phyloP scores from a whole-genome alignment of 495 filamentous ascomycete genomes.

The Aspergillus homomorphus region DNA sequence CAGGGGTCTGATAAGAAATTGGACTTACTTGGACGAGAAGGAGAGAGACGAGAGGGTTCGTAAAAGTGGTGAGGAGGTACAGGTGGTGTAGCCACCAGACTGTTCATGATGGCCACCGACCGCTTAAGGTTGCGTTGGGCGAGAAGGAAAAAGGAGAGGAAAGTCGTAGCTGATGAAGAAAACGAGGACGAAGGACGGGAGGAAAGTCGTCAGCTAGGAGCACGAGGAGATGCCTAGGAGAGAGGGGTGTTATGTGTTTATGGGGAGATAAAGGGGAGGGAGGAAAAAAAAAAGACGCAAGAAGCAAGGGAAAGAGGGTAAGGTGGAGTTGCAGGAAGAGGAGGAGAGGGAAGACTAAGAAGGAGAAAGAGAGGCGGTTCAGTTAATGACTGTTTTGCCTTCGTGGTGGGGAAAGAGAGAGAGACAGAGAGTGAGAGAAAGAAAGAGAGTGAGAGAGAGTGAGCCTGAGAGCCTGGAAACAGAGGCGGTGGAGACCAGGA shows the following conservation, averaged over 20 bases:
- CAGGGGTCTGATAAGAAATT: not conserved
- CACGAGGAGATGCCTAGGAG: slow-evolving; percentile 16
- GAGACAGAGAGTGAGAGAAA: slow-evolving; percentile 22
- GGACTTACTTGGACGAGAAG: slow-evolving; percentile 63
- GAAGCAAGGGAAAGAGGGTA: slow-evolving; percentile 23
- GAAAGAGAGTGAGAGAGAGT: slow-evolving; percentile 31
- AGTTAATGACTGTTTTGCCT: not conserved
- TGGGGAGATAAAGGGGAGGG: not conserved
- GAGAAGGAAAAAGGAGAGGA: slow-evolving; percentile 18
- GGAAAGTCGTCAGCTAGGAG: slow-evolving; percentile 4
- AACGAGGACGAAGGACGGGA: slow-evolving; percentile 22
- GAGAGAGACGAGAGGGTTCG: slow-evolving; percentile 65
- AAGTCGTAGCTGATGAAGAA: slow-evolving; percentile 9
- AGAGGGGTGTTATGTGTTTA: not conserved
- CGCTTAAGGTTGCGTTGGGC: slow-evolving; percentile 29
- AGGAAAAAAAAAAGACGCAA: slow-evolving; percentile 13
- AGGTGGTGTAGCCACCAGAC: slow-evolving; percentile 59
- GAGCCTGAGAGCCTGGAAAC: slow-evolving; percentile 37
- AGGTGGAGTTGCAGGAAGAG: no score
- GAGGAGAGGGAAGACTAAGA: not conserved
- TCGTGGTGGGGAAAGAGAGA: slow-evolving; percentile 29
- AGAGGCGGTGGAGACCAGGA: slow-evolving; percentile 38
- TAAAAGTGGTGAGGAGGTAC: slow-evolving; percentile 71
- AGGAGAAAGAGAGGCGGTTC: slow-evolving; percentile 15
- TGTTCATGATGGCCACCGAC: slow-evolving; percentile 56